A percentile compares a stretch with the other conserved stretches of the same genome.
phyloP scores from a whole-genome alignment of 2,329 filamentous ascomycete genomes.

The Alternaria infectoria region DNA sequence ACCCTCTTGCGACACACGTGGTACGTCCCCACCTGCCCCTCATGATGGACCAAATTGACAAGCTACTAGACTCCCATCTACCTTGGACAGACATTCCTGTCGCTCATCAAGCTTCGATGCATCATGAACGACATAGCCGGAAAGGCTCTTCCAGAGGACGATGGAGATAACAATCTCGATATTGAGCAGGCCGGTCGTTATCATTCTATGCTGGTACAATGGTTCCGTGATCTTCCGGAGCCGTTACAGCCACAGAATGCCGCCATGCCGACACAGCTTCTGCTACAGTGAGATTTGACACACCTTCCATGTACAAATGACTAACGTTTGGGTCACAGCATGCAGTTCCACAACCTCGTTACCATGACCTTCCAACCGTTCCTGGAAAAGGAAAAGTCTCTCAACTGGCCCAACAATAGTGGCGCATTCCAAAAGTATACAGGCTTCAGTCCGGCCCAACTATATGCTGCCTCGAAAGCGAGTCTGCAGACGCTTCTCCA shows the following conservation, averaged over 20 bases:
- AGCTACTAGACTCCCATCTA: neutral
- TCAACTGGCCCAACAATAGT: neutral
- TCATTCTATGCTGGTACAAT: neutral
- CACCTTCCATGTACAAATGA: neutral
- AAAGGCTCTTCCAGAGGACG: neutral
- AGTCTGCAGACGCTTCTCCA: conserved; percentile 8
- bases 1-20: neutral
- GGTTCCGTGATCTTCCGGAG: conserved; percentile 2
- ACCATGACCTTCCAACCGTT: conserved; percentile 7
- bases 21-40: neutral
- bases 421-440: neutral
- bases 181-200: neutral
- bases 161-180: neutral
- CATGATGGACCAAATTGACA: neutral
- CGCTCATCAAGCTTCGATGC: neutral
- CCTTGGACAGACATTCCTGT: conserved; percentile 3
- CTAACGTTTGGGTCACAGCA: conserved; percentile 1
- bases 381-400: neutral
- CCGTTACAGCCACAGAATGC: conserved; percentile 1
- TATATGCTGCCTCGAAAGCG: neutral
- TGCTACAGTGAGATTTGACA: conserved; percentile 6
- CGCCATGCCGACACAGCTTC: conserved; percentile 7
- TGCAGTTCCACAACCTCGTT: conserved; percentile 10
- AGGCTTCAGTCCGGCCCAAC: neutral
- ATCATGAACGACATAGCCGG: conserved; percentile 11